These are phyloP conservation scores for Penicillium oxalicum DNA, from an alignment of 2,329 filamentous ascomycete genomes.

Conservation along the genomic window DNA sequence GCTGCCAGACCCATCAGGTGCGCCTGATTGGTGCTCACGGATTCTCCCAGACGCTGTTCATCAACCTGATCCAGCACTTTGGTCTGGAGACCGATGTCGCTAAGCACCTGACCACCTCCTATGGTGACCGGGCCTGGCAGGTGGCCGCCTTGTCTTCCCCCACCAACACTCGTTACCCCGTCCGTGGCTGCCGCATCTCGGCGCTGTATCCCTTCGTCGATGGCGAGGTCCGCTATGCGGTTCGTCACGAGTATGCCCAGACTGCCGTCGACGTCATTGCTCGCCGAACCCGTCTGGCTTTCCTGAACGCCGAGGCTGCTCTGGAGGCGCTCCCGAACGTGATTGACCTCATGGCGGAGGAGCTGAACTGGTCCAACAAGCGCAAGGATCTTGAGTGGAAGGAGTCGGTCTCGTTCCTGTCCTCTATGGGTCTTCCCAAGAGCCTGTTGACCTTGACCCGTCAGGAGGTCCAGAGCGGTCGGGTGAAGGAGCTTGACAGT, in stretches of 20 bases:
- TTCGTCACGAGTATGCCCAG: conserved; percentile 84
- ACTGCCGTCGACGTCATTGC: conserved; percentile 85
- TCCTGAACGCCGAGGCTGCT: conserved; percentile 85
- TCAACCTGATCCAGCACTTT: conserved; percentile 90
- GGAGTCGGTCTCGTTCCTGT: conserved; percentile 56
- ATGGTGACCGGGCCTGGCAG: conserved; percentile 88
- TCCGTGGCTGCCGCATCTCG: conserved; percentile 73
- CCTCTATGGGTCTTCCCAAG: conserved; percentile 58
- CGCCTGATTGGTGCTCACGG: conserved; percentile 78
- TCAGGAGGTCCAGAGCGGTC: conserved; percentile 54
- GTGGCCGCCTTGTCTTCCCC: conserved; percentile 74
- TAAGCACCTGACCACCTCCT: conserved; percentile 78
- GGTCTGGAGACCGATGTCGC: conserved; percentile 88
- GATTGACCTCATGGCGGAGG: conserved; percentile 82
- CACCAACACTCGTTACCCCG: conserved; percentile 73
- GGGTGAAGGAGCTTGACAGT: conserved; percentile 41
- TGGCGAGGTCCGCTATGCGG: conserved; percentile 82
- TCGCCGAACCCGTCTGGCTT: conserved; percentile 75
- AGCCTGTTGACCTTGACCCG: conserved; percentile 51
- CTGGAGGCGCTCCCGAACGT: conserved; percentile 77
- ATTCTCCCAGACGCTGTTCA: conserved; percentile 85
- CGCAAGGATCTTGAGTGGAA: conserved; percentile 77
- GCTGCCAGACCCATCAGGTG: conserved; percentile 77
- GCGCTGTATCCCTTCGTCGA: conserved; percentile 84
- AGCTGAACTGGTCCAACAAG: conserved; percentile 69